A percentile compares a stretch with the other conserved stretches of the same genome.
phyloP scores from a whole-genome alignment of 2,329 filamentous ascomycete species.

The Epichloe sylvatica region DNA sequence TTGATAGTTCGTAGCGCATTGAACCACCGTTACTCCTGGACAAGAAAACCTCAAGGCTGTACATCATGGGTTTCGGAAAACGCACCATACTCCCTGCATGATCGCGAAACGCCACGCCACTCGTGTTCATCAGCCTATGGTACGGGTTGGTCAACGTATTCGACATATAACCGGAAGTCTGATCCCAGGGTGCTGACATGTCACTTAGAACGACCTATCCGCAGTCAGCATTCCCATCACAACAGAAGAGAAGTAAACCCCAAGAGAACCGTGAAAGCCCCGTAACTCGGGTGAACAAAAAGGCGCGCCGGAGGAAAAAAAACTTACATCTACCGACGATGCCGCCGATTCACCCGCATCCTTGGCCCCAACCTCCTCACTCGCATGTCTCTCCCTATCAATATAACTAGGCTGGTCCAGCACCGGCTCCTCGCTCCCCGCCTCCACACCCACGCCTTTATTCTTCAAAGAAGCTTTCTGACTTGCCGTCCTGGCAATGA shows the following conservation, averaged over 20 bases:
- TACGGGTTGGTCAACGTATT: slow-evolving; percentile 92
- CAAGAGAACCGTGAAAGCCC: too few relatives aligned
- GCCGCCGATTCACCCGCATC: slow-evolving; percentile 12
- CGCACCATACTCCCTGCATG: slow-evolving; percentile 90
- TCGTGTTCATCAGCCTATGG: slow-evolving; percentile 98
- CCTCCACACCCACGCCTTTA: slow-evolving; percentile 4
- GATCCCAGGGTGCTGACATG: slow-evolving; percentile 96
- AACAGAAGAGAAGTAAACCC: neutral
- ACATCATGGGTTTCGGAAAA: neutral
- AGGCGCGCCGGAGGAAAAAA: slow-evolving; percentile 4
- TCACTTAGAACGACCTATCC: slow-evolving; percentile 76
- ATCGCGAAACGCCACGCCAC: slow-evolving; percentile 71
- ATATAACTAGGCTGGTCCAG: slow-evolving; percentile 45
- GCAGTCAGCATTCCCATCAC: neutral
- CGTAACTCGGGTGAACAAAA: too few relatives aligned
- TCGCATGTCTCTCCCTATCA: slow-evolving; percentile 42
- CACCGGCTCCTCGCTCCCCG: slow-evolving; percentile 11
- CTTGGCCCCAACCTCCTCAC: slow-evolving; percentile 13
- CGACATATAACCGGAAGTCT: slow-evolving; percentile 63
- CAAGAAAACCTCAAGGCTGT: too few relatives aligned
- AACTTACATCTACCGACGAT: slow-evolving; percentile 49
- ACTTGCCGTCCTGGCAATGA: slow-evolving; percentile 47
- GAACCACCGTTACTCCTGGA: too few relatives aligned
- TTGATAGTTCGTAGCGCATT: too few relatives aligned
- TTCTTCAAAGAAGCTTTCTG: slow-evolving; percentile 6